These are phyloP conservation scores for Leonotis leonurus DNA, from an alignment of 257 asterid genomes.

Conservation along the genomic window DNA sequence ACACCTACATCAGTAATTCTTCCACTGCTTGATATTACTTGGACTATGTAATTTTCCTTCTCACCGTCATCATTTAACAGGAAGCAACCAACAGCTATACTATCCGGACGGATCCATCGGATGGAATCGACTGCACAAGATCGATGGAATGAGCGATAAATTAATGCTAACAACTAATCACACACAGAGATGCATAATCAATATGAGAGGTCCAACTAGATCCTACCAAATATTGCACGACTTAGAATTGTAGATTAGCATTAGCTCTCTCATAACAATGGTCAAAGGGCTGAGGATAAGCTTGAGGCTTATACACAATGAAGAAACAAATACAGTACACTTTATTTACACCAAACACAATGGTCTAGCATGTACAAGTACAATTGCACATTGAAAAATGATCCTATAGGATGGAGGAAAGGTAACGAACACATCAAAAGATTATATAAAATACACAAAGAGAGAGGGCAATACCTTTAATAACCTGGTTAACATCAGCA, in stretches of 20 bases:
- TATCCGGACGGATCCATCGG: slow-evolving; percentile 81
- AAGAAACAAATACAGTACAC: neutral
- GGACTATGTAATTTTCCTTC: slow-evolving; percentile 66
- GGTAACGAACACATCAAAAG: slow-evolving; percentile 1
- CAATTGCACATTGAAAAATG: neutral
- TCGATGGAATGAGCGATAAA: slow-evolving; percentile 8
- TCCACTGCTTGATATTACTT: slow-evolving; percentile 63
- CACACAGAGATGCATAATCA: neutral
- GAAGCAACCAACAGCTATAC: slow-evolving; percentile 78
- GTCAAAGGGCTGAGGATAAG: slow-evolving; percentile 12
- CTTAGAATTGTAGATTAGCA: neutral
- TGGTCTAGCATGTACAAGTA: neutral
- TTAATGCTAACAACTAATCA: neutral
- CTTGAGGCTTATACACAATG: neutral
- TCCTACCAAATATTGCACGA: slow-evolving; percentile 7
- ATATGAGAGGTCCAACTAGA: neutral
- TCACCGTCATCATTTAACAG: slow-evolving; percentile 52
- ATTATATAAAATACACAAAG: neutral
- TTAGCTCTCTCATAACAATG: slow-evolving; percentile 8
- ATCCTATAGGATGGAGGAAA: slow-evolving; percentile 11
- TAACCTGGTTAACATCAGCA: slow-evolving; percentile 36
- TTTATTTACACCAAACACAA: neutral
- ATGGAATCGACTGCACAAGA: slow-evolving; percentile 71
- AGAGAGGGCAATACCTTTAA: slow-evolving; percentile 33
- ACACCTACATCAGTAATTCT: slow-evolving; percentile 52